Evolutionary conservation across 108 stramenopile genomes (phyloP).

Genomic region (Pseudonitzschia multiseries): DNA sequence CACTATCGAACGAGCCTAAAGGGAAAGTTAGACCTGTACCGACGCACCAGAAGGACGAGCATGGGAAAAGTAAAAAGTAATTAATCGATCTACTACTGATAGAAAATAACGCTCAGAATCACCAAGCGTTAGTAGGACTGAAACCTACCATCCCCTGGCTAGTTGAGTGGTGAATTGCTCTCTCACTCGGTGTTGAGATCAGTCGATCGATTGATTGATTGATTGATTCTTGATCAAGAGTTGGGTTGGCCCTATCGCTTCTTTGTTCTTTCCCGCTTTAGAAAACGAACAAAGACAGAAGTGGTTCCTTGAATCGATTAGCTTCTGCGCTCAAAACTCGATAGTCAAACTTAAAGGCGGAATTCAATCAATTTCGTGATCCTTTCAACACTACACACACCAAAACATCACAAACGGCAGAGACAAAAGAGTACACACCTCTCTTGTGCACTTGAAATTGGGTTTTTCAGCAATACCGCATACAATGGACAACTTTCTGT

Average conservation of each 20-base stretch:
- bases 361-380: too few species aligned
- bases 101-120: not conserved
- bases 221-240: not conserved
- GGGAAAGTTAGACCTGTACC: not conserved
- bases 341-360: too few species aligned
- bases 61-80: not conserved
- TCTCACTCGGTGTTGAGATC: not conserved
- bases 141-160: not conserved
- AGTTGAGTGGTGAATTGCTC: not conserved
- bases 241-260: not conserved
- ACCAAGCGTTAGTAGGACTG: not conserved
- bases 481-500: conserved; percentile 26
- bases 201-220: not conserved
- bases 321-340: too few species aligned
- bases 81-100: not conserved
- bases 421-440: too few species aligned
- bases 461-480: too few species aligned
- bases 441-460: too few species aligned
- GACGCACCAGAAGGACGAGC: not conserved
- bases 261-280: not conserved
- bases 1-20: too few species aligned
- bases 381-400: too few species aligned
- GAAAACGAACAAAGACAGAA: not conserved
- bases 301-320: too few species aligned
- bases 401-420: too few species aligned